Base-by-base conservation (phyloP, 1,284 basidiomycete species). In the Taiwanofungus camphoratus region DNA sequence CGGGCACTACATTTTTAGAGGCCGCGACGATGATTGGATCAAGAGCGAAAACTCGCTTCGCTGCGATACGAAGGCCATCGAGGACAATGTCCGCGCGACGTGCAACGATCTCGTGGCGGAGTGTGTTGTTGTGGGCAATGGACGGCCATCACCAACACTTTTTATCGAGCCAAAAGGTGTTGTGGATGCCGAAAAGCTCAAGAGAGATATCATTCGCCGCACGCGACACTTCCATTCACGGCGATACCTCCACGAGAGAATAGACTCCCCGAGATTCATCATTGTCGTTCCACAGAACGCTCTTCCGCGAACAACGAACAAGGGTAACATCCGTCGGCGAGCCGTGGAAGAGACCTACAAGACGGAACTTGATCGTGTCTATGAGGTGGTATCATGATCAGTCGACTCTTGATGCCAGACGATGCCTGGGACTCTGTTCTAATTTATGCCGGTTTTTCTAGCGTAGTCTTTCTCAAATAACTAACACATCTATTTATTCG, bases 11-110 rank as follows among this genome's bases (percentile, higher is more conserved):
- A 55, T 75, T 31, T 80, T 73, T 52, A 73, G 79, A 35, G 83
- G 82, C 16, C 72, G 82, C 30, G 75, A 84, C 48, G 82, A 86
- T 49, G 82, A 86, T 58, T 86, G 82, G 82, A 86, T 86, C 60
- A 86, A 86, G 65, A 81, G 78, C 36, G 77, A 83, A 56, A 83
- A 75, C 57, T 80, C 82, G 52, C 64, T 86, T 46, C 73, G 81
- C 32, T 84, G 83, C 52, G 82, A 86, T 55, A 85, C 82, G 32
- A 82, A 77, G 69, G 73, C 83, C 16, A 84, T 86, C 48, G 82
- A 86, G 61, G 82, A 86, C 51, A 81, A 84, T 52, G 67, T 79
- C 26, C 73, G 74, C 36, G 57, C 64, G 42, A 74, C 68, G 30
- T 83, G 80, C 54, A 68, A 62, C 1, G 66, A 71, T 42, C 60